Conservation (phyloP, 192 early-diverging fungal genomes). For the Pilaira anomala region DNA sequence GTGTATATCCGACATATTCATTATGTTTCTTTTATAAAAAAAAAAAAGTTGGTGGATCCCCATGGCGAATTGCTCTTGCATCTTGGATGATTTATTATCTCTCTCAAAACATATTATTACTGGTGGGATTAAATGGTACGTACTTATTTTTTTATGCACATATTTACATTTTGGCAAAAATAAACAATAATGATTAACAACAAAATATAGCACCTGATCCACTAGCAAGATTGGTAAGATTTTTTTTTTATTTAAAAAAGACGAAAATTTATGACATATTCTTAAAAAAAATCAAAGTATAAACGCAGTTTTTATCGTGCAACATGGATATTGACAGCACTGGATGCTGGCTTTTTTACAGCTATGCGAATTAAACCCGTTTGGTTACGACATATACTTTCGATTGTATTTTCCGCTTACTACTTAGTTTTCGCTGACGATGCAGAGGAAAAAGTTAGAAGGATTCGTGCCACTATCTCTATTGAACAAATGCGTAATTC, state of each 20-base stretch:
- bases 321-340: constrained; percentile 81
- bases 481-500: constrained; percentile 81
- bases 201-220: constrained; percentile 71
- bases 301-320: constrained; percentile 88
- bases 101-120: constrained; percentile 61
- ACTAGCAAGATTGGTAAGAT: constrained; percentile 62
- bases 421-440: constrained; percentile 84
- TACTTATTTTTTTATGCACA: not conserved
- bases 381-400: constrained; percentile 69
- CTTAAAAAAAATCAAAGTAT: constrained; percentile 56
- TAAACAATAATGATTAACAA: not conserved
- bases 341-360: constrained; percentile 95
- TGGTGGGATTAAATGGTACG: constrained; percentile 71
- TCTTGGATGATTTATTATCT: constrained; percentile 66
- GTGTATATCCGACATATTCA: not conserved
- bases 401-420: constrained; percentile 72
- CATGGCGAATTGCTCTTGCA: constrained; percentile 75
- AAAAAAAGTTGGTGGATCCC: constrained; percentile 36
- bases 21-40: constrained; percentile 1
- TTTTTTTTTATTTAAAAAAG: not conserved
- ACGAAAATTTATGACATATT: constrained; percentile 1
- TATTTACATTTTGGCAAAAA: not conserved
- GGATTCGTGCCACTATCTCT: constrained; percentile 72
- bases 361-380: constrained; percentile 78
- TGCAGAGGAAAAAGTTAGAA: constrained; percentile 82